These are phyloP conservation scores for Isatis lusitanica DNA, from an alignment of 441 rosid genomes.

Conservation along the genomic window DNA sequence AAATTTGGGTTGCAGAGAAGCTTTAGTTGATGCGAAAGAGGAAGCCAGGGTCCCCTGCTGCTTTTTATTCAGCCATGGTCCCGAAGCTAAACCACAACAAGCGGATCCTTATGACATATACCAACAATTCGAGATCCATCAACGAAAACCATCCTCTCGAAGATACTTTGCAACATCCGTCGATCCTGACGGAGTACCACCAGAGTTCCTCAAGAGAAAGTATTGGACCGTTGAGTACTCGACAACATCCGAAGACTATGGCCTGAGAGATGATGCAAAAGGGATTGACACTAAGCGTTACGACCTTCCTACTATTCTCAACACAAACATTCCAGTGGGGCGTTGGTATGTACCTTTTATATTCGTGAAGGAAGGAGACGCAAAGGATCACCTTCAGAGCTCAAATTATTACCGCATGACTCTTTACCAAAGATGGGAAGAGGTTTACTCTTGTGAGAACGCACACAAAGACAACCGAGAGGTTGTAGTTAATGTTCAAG, in stretches of 20 bases:
- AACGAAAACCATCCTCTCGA: not conserved
- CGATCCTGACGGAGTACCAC: slow-evolving; percentile 50
- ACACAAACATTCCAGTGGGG: slow-evolving; percentile 41
- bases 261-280: slow-evolving; percentile 47
- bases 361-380: slow-evolving; percentile 48
- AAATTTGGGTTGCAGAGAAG: slow-evolving; percentile 41
- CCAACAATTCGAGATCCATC: slow-evolving; percentile 50
- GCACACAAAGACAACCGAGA: not conserved
- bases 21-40: slow-evolving; percentile 45
- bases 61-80: slow-evolving; percentile 34
- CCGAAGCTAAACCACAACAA: slow-evolving; percentile 40
- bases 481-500: slow-evolving; percentile 38
- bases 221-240: slow-evolving; percentile 45
- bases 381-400: slow-evolving; percentile 40
- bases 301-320: slow-evolving; percentile 38
- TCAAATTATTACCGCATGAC: slow-evolving; percentile 56
- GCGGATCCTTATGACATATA: slow-evolving; percentile 43
- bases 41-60: slow-evolving; percentile 54
- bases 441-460: slow-evolving; percentile 37
- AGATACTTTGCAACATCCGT: slow-evolving; percentile 45
- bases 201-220: slow-evolving; percentile 51
- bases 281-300: slow-evolving; percentile 46
- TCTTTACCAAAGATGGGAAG: slow-evolving; percentile 57
- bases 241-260: slow-evolving; percentile 25
- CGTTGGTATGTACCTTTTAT: slow-evolving; percentile 69